Evolutionary conservation across 345 rosid genomes (phyloP), one percentile per base, ranked within the genome.

Genomic region (Gossypium australe): DNA sequence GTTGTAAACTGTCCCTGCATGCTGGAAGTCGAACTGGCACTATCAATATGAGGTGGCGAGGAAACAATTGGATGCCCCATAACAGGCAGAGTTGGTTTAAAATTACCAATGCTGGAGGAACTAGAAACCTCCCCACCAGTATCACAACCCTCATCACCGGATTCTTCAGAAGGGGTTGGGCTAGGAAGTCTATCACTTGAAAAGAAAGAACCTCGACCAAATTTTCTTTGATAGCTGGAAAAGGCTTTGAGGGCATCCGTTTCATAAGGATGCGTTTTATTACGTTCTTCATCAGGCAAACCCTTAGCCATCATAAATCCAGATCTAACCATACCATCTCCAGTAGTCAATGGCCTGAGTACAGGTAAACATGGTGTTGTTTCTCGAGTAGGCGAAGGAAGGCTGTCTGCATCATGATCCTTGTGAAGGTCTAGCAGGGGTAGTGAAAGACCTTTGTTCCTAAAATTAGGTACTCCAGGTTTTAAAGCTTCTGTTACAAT

Each of bases 351-450:
- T 55, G 82, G 65, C 73, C 78, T 82, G 49, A 84, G 80, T 12
- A 81, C 67, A 27, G 88, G 86, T 52, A 87, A 75, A 60, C 78
- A 76, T n/a, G 91, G 92, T 20, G 88, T 77, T 45, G 88, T 80
- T 79, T 90, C 93, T 69, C 87, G 87, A 59, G 99, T 96, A 24
- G 99, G 99, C 12, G 98, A 96, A 5, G 99, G 98, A 78, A 96
- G 97, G 76, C 94, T 92, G 84, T 96, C 97, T 51, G 77, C 89
- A 77, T 96, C 99, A 78, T 96, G 99, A 81, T 84, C 97, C 87
- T 86, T 93, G 75, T 93, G 97, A 77, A 93, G 97, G 84, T 96
- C 98, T 49, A 96, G 88, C 83, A 96, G 83, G 48, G 98, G 97
- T 16, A 86, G 86, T 81, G 83, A 67, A 67, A 75, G 56, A 22